phyloP scores from a whole-genome alignment of 306 rosid species.

The Castanea crenata region DNA sequence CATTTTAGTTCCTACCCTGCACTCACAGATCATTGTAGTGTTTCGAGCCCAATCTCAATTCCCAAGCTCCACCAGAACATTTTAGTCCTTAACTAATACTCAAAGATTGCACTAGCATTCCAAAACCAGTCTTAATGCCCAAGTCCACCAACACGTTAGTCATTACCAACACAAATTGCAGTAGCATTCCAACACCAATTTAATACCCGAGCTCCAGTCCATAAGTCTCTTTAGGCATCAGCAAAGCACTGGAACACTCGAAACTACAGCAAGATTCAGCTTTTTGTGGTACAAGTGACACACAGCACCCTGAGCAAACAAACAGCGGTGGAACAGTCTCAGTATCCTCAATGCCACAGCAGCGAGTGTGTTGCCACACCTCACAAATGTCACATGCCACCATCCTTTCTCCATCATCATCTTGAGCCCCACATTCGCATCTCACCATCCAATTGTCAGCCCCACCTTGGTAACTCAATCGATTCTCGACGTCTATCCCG shows the following conservation, averaged over 20 bases:
- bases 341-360: slow-evolving; percentile 64
- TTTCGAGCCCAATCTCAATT: too few relatives aligned
- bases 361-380: slow-evolving; percentile 85
- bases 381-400: slow-evolving; percentile 86
- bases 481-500: slow-evolving; percentile 42
- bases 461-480: slow-evolving; percentile 65
- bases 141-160: too few relatives aligned
- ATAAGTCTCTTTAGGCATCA: too few relatives aligned
- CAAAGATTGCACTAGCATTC: too few relatives aligned
- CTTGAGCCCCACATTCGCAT: slow-evolving; percentile 82
- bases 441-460: slow-evolving; percentile 69
- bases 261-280: slow-evolving; percentile 19
- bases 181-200: too few relatives aligned
- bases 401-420: slow-evolving; percentile 94
- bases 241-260: slow-evolving; percentile 19
- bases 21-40: too few relatives aligned
- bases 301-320: slow-evolving; percentile 68
- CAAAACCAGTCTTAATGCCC: too few relatives aligned
- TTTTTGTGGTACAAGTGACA: slow-evolving; percentile 45
- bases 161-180: too few relatives aligned
- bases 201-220: too few relatives aligned
- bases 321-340: slow-evolving; percentile 66
- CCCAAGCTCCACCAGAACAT: too few relatives aligned
- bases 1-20: too few relatives aligned
- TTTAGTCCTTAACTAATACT: too few relatives aligned